A percentile compares a stretch with the other conserved stretches of the same genome.
Evolutionary conservation across 2,329 filamentous ascomycete species (phyloP).

Genomic region (Botrytis elliptica): DNA sequence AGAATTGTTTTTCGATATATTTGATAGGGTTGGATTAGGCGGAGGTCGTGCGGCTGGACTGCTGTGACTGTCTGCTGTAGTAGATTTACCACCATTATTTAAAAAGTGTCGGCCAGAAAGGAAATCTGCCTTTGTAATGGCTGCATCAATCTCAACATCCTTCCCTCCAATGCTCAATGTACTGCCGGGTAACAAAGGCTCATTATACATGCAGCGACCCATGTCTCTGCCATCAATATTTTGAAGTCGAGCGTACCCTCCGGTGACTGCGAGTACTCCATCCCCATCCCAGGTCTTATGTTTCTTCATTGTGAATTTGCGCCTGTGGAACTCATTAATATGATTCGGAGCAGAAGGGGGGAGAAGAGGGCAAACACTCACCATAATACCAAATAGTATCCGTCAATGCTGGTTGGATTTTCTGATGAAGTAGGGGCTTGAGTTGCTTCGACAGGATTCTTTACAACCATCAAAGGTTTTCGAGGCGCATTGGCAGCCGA

Average conservation of each 20-base stretch:
- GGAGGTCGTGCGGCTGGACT: conserved; percentile 23
- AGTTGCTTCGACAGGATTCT: conserved; percentile 30
- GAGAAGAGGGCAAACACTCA: conserved; percentile 9
- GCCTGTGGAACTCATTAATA: conserved; percentile 44
- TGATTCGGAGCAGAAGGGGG: neutral
- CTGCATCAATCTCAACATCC: conserved; percentile 65
- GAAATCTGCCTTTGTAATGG: conserved; percentile 60
- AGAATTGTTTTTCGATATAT: conserved; percentile 20
- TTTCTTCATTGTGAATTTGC: conserved; percentile 69
- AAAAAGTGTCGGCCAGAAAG: conserved; percentile 49
- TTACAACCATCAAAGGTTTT: conserved; percentile 37
- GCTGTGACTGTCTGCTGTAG: conserved; percentile 22
- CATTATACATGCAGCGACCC: conserved; percentile 55
- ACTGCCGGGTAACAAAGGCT: conserved; percentile 58
- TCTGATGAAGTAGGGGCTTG: neutral
- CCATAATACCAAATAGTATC: conserved; percentile 40
- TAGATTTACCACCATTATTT: conserved; percentile 28
- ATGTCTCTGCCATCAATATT: conserved; percentile 63
- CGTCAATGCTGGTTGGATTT: conserved; percentile 27
- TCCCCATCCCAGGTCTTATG: conserved; percentile 78
- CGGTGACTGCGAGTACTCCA: conserved; percentile 58
- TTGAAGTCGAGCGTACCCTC: conserved; percentile 58
- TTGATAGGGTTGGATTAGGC: conserved; percentile 2
- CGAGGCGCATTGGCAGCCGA: conserved; percentile 32
- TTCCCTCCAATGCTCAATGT: conserved; percentile 63